Evolutionary conservation across 805 yeast genomes (phyloP).

Genomic region (Saccharomycopsis oosterbeekiorum): DNA sequence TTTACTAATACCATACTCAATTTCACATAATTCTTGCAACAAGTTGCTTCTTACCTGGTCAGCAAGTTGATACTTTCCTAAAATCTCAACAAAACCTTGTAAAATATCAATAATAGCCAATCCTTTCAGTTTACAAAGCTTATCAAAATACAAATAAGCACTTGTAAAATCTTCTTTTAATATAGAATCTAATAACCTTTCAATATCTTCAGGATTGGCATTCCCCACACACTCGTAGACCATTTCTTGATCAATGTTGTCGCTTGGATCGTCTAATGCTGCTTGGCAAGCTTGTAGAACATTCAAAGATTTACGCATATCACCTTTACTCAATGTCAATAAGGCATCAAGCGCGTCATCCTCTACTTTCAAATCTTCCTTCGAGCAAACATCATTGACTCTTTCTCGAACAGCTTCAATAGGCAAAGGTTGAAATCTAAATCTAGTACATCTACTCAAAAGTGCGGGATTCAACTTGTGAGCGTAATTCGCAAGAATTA

Average conservation of each 20-base stretch:
- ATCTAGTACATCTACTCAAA: conserved; percentile 88
- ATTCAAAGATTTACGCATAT: conserved; percentile 91
- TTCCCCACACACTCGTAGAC: conserved; percentile 94
- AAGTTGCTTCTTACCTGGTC: conserved; percentile 52
- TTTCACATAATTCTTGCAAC: conserved; percentile 66
- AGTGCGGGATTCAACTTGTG: conserved; percentile 94
- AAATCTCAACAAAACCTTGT: conserved; percentile 61
- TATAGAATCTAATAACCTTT: conserved; percentile 63
- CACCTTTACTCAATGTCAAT: conserved; percentile 74
- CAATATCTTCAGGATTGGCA: conserved; percentile 82
- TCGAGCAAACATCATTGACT: conserved; percentile 54
- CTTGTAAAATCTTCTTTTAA: conserved; percentile 85
- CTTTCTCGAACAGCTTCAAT: conserved; percentile 59
- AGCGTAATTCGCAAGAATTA: conserved; percentile 91
- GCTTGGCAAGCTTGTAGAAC: conserved; percentile 92
- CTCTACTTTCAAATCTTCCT: conserved; percentile 52
- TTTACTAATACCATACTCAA: conserved; percentile 82
- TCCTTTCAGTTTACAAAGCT: conserved; percentile 64
- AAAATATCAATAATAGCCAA: conserved; percentile 82
- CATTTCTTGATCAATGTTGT: conserved; percentile 58
- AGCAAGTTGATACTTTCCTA: conserved; percentile 59
- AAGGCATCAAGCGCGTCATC: conserved; percentile 57
- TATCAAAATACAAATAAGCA: conserved; percentile 55
- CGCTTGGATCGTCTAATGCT: conserved; percentile 42
- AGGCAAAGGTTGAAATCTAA: conserved; percentile 79